Percentiles rank a stretch among this genome's conserved stretches.
Conservation (phyloP, 495 filamentous ascomycete genomes). For the Jackrogersella multiformis region DNA sequence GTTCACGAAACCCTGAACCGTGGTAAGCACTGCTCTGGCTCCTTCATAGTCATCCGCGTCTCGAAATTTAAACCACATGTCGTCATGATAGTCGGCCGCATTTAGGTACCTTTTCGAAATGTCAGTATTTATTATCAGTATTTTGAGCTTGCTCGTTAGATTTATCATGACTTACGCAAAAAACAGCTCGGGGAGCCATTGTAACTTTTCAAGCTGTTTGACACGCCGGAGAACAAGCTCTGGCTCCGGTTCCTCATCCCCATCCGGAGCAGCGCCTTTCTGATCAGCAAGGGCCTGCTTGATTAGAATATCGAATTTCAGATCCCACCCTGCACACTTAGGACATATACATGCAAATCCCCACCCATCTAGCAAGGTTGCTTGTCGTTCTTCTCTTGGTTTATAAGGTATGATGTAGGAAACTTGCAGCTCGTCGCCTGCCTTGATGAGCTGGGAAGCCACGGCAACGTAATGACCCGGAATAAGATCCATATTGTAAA, state of each 20-base stretch:
- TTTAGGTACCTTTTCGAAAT: neutral
- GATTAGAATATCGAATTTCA: neutral
- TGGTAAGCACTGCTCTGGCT: too few species aligned
- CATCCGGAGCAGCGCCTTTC: neutral
- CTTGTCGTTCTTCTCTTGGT: neutral
- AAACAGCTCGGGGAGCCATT: slow-evolving; percentile 8
- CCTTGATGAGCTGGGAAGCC: slow-evolving; percentile 4
- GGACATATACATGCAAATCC: slow-evolving; percentile 1
- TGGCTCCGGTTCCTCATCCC: too few species aligned
- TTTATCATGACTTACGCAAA: slow-evolving; percentile 29
- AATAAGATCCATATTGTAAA: neutral
- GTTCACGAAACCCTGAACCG: too few species aligned
- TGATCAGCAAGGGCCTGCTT: neutral
- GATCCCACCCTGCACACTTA: neutral
- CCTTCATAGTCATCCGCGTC: too few species aligned
- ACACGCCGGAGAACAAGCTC: neutral
- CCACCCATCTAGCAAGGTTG: neutral
- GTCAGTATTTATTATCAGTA: too few species aligned
- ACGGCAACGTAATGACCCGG: neutral
- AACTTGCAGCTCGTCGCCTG: slow-evolving; percentile 18
- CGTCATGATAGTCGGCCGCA: too few species aligned
- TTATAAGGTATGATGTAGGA: neutral
- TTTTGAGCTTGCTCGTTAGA: neutral
- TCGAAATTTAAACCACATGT: too few species aligned
- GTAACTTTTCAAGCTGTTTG: neutral